phyloP scores from a whole-genome alignment of 2,329 filamentous ascomycete genomes.

The Endoconidiophora polonica region DNA sequence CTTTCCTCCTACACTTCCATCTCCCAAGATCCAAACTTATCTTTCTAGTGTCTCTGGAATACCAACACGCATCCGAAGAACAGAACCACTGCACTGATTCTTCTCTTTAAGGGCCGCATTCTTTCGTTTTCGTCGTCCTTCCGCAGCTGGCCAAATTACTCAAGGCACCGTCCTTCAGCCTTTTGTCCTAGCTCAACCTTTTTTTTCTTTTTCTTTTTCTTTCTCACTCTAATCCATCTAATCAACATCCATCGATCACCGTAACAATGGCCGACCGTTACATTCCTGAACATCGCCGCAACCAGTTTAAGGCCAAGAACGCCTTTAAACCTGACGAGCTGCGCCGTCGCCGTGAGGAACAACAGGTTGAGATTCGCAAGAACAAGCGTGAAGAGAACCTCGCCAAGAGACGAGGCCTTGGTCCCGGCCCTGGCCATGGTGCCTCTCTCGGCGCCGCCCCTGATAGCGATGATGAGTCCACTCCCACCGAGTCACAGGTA shows the following conservation, averaged over 20 bases:
- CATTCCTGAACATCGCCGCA: conserved; percentile 97
- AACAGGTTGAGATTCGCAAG: conserved; percentile 98
- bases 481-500: conserved; percentile 93
- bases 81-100: background rate
- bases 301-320: conserved; percentile 98
- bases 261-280: conserved; percentile 89
- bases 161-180: background rate
- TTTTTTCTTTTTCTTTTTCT: background rate
- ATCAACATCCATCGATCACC: conserved; percentile 17
- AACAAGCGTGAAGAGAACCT: conserved; percentile 98
- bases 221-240: background rate
- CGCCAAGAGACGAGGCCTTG: conserved; percentile 92
- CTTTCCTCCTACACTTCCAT: conserved; percentile 1
- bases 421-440: conserved; percentile 62
- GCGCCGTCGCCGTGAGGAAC: conserved; percentile 92
- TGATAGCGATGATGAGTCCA: conserved; percentile 94
- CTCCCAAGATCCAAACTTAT: background rate
- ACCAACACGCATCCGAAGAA: background rate
- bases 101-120: background rate
- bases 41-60: no score
- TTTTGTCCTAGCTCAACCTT: background rate
- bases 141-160: background rate
- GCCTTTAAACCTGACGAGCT: conserved; percentile 99
- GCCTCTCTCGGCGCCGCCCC: conserved; percentile 73
- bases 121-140: background rate